Base-by-base conservation (phyloP, 1,284 basidiomycete species). In the Cerrena zonata region DNA sequence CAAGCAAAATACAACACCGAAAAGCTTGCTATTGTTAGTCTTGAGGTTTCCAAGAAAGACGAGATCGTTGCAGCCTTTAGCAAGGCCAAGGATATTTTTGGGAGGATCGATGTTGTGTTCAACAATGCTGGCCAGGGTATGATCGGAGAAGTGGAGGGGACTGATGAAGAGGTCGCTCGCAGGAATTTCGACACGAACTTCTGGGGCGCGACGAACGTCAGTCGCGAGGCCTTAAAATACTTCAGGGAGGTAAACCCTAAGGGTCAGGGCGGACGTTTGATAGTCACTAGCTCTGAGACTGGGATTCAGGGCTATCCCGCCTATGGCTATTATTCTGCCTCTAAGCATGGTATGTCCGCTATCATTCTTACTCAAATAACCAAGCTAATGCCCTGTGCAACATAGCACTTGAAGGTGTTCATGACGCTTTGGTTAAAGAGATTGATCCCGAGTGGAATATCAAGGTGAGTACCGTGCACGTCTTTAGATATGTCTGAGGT, bases 381-480 rank as follows among this genome's bases (percentile, higher is more conserved):
- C 15, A 7, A 34, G 7, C 15, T 7, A 34, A 7, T 34, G 30
- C 11, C 21, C 46, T 12, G 21, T 11, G 22, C 42, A 12, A 46
- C 10, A 18, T n/a, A 61, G 67, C 66, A 0, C 21, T 69, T 2
- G 67, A 71, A 45, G 69, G 60, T 2, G 43, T 71, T n/a, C 66
- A 63, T 7, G 64, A 71, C n/a, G 45, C 64, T 0, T 53, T 74
- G 2, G 55, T 52, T 3, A 49, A 56, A 24, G 71, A 73, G 51
- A 43, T 74, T 15, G 59, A 67, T 49, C 70, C 71, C 1, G 61
- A 56, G 1, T 74, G 72, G 73, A 72, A 72, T 53, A 73, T 73
- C 58, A 69, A 69, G 55, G 70, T 68, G 23, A 43, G 51, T 40
- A n/a, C n/a, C n/a, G 30, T 15, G 27, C 15, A 12, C 23, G 4